phyloP scores from a whole-genome alignment of 345 rosid genomes.

The Acer campestre region DNA sequence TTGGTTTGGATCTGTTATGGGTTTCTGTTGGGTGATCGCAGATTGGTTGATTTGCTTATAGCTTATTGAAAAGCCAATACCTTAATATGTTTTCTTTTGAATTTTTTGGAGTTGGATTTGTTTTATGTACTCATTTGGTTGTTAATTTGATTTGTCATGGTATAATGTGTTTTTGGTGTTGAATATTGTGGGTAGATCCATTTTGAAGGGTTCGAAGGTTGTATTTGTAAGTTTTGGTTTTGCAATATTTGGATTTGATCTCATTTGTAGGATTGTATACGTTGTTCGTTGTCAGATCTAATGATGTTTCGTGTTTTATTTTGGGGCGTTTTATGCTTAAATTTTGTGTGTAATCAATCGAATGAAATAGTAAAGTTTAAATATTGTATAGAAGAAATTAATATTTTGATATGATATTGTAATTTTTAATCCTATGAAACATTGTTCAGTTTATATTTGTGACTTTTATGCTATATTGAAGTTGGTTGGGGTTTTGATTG shows the following conservation, averaged over 20 bases:
- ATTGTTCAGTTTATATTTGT: not conserved
- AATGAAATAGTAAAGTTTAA: not conserved
- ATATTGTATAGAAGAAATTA: not conserved
- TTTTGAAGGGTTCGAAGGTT: not conserved
- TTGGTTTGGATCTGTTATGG: slow-evolving; percentile 8
- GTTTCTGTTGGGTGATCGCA: not conserved
- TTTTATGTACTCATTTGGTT: not conserved
- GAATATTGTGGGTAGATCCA: not conserved
- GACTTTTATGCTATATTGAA: not conserved
- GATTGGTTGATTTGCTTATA: not conserved
- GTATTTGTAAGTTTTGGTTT: not conserved
- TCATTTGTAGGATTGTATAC: not conserved
- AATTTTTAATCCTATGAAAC: not conserved
- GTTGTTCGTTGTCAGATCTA: not conserved
- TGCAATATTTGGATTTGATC: not conserved
- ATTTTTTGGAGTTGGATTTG: not conserved
- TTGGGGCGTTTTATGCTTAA: not conserved
- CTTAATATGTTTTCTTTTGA: not conserved
- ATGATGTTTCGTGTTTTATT: not conserved
- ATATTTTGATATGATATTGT: not conserved
- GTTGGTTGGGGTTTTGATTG: not conserved
- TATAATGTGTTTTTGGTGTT: not conserved
- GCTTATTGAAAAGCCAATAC: not conserved
- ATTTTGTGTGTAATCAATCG: not conserved
- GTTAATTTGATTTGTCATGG: not conserved